Conservation (phyloP, 139 green algal species). For the Haematococcus lacustris region DNA sequence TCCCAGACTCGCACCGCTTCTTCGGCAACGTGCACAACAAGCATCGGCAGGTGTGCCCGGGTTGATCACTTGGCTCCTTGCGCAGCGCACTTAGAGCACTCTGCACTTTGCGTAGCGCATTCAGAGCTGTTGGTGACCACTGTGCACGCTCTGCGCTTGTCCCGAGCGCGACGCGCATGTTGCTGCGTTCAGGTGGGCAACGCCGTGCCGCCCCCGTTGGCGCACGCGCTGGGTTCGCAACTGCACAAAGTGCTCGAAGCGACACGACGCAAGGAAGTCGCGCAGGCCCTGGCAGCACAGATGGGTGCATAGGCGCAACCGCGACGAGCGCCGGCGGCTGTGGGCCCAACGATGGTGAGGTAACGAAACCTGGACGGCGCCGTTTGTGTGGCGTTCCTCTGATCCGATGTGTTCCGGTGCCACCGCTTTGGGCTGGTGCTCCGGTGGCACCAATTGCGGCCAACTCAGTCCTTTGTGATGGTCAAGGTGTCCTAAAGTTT, state of each 20-base stretch:
- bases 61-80: neutral
- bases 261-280: too few relatives aligned
- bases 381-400: too few relatives aligned
- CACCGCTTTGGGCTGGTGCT: too few relatives aligned
- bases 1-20: conserved; percentile 81
- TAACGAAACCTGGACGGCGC: too few relatives aligned
- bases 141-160: neutral
- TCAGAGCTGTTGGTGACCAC: neutral
- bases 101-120: neutral
- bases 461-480: too few relatives aligned
- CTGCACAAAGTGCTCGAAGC: conserved; percentile 56
- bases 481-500: too few relatives aligned
- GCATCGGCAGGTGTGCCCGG: conserved; percentile 66
- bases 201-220: conserved; percentile 82
- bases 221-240: conserved; percentile 67
- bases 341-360: too few relatives aligned
- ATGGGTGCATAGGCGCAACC: too few relatives aligned
- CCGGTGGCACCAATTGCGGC: too few relatives aligned
- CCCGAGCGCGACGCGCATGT: neutral
- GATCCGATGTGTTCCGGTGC: too few relatives aligned
- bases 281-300: too few relatives aligned
- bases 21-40: conserved; percentile 76
- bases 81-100: neutral
- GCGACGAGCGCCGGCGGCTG: too few relatives aligned
- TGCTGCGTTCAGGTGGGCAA: conserved; percentile 74